Percentiles rank a stretch among this genome's conserved stretches.
Conservation (phyloP, 768 basidiomycete genomes). For the Aureoboletus auriporus region DNA sequence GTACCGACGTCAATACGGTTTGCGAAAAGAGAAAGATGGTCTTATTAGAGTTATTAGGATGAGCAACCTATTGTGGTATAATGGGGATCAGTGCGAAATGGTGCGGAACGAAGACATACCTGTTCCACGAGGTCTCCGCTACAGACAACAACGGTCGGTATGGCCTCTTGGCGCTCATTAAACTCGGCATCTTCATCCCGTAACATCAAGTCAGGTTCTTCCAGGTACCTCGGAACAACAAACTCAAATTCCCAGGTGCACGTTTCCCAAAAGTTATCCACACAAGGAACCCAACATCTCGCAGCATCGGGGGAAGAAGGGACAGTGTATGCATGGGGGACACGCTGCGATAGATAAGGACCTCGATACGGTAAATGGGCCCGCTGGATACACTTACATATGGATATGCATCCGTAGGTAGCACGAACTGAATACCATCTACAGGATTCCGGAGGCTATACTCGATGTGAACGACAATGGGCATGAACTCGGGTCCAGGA, state of each 20-base stretch:
- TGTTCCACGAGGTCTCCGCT: constrained; percentile 96
- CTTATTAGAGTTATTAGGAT: constrained; percentile 91
- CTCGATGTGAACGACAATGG: constrained; percentile 70
- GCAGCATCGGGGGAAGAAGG: constrained; percentile 86
- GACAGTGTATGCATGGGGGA: constrained; percentile 90
- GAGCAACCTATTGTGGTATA: constrained; percentile 60
- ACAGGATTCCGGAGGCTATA: constrained; percentile 81
- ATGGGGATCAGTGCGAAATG: constrained; percentile 5
- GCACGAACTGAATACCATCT: constrained; percentile 81
- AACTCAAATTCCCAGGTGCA: constrained; percentile 99
- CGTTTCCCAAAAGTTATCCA: constrained; percentile 93
- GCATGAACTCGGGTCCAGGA: constrained; percentile 62
- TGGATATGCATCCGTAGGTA: constrained; percentile 79
- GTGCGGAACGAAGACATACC: constrained; percentile 41
- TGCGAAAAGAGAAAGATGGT: constrained; percentile 93
- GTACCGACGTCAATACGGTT: constrained; percentile 83
- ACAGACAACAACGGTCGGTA: constrained; percentile 84
- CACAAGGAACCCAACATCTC: constrained; percentile 98
- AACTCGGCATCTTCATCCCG: constrained; percentile 41
- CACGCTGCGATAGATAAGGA: constrained; percentile 50
- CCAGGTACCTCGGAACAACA: constrained; percentile 80
- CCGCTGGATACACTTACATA: constrained; percentile 52
- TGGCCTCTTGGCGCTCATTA: constrained; percentile 51
- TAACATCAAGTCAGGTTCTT: constrained; percentile 41
- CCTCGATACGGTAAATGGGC: not conserved